A percentile compares a stretch with the other conserved stretches of the same genome.
Evolutionary conservation across 2,329 filamentous ascomycete genomes (phyloP).

Genomic region (Fusarium sacchari): DNA sequence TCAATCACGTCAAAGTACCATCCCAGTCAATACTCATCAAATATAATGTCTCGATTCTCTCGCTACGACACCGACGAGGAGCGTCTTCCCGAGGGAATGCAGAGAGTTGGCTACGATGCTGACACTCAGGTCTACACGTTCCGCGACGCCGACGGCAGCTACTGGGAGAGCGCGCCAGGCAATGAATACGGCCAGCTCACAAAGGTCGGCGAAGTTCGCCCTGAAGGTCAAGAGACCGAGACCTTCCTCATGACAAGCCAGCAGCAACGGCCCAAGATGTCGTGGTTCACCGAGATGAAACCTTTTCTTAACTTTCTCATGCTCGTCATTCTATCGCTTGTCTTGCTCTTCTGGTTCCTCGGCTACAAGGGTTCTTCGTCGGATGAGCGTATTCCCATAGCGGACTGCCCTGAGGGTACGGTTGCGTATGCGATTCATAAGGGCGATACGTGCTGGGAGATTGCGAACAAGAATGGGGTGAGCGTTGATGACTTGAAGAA

Average conservation of each 20-base stretch:
- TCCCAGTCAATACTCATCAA: background rate
- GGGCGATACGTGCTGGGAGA: constrained; percentile 65
- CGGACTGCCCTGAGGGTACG: constrained; percentile 46
- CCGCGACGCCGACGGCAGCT: constrained; percentile 58
- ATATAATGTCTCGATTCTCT: constrained; percentile 54
- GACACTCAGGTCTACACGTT: constrained; percentile 65
- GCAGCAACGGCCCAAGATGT: constrained; percentile 44
- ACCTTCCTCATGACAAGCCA: constrained; percentile 45
- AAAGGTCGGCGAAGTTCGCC: constrained; percentile 48
- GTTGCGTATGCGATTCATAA: constrained; percentile 53
- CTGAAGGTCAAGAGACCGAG: constrained; percentile 44
- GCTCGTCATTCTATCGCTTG: constrained; percentile 60
- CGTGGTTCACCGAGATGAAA: constrained; percentile 63
- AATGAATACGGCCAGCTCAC: constrained; percentile 60
- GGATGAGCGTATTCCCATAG: constrained; percentile 19
- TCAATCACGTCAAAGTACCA: background rate
- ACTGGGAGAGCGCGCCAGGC: constrained; percentile 62
- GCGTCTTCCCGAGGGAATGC: constrained; percentile 65
- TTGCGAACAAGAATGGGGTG: constrained; percentile 56
- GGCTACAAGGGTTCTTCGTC: constrained; percentile 44
- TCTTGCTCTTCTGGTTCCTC: constrained; percentile 62
- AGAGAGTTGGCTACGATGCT: constrained; percentile 65
- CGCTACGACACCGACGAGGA: constrained; percentile 59
- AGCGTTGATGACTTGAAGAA: constrained; percentile 57
- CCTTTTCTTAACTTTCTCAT: constrained; percentile 69